These are phyloP conservation scores for Colletotrichum sp. DNA, from an alignment of 2,329 filamentous ascomycete species.

Conservation along the genomic window DNA sequence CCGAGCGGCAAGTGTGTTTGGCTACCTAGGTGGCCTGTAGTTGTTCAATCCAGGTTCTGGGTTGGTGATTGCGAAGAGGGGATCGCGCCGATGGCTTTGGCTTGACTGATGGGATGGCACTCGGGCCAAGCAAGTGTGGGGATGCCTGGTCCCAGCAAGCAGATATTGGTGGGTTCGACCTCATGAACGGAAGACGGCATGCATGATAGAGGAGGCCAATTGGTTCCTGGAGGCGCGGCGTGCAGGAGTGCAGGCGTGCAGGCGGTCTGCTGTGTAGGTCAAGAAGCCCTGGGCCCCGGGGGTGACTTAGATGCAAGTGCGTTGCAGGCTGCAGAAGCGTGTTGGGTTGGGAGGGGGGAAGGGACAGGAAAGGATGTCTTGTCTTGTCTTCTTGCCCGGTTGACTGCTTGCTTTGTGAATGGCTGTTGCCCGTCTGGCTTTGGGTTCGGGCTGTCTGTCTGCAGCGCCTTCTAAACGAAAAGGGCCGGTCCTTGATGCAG, in stretches of 20 bases:
- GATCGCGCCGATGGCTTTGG: constrained; percentile 12
- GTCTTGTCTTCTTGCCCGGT: background rate
- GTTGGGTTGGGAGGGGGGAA: constrained; percentile 26
- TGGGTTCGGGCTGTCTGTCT: constrained; percentile 23
- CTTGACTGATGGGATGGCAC: constrained; percentile 15
- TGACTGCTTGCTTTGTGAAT: background rate
- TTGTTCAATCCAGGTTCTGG: constrained; percentile 9
- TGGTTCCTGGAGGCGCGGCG: constrained; percentile 35
- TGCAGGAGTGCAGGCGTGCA: constrained; percentile 23
- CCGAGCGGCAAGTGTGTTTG: background rate
- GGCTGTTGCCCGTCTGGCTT: constrained; percentile 13
- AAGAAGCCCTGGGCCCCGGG: constrained; percentile 31
- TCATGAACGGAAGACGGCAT: constrained; percentile 50
- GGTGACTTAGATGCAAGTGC: constrained; percentile 30
- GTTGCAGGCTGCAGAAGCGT: constrained; percentile 23
- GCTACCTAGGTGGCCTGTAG: background rate
- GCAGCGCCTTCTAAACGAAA: constrained; percentile 5
- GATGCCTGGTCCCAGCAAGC: constrained; percentile 32
- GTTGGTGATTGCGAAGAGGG: constrained; percentile 11
- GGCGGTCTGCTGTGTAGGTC: constrained; percentile 37
- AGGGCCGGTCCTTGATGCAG: constrained; percentile 12
- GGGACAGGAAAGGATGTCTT: constrained; percentile 18
- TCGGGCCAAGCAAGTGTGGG: constrained; percentile 31
- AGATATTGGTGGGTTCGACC: constrained; percentile 37
- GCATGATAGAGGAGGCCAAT: constrained; percentile 51